Evolutionary conservation across 2,329 filamentous ascomycete genomes (phyloP), one percentile per base, ranked within the genome.

Genomic region (Colletotrichum liaoningense): DNA sequence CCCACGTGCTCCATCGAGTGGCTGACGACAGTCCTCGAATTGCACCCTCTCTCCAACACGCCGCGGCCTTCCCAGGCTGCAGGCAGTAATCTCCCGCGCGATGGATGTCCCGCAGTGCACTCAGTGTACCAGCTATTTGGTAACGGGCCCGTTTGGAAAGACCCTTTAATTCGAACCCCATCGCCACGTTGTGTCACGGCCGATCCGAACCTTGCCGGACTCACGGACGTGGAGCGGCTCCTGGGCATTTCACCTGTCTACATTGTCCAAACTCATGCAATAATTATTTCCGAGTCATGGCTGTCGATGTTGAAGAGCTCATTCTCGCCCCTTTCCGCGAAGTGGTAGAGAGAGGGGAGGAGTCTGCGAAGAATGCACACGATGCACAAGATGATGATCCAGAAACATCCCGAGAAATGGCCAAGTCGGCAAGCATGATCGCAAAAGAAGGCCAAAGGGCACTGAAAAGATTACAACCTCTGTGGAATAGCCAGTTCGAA

Each of bases 381-480:
- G 76, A 77, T n/a, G 76, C 69, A 46, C 67, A 73, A 8, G 75
- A 77, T 9, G 76, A 76, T 14, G 74, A 77, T 30, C 69, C 76
- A 2, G 79, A 77, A 16, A 72, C 76, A 33, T 74, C 75, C 26
- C 78, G 74, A 58, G 75, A 74, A 14, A 83, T 85, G 79, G 75
- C 77, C 42, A 81, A 79, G 70, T 78, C 82, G 38, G 82, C 81
- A 0, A 79, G 80, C 52, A 70, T 75, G 6, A 75, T 86, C 5
- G 67, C 80, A 19, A 81, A 78, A 38, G 84, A 85, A 55, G 84
- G 83, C 54, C 80, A 82, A 75, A 79, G 82, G 2, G 81, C 82
- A 1, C 59, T 82, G 70, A 82, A 82, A 66, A 79, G 82, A 33
- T 71, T 86, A 22, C 78, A 82, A 65, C 81, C 82, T 6, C 73